These are phyloP conservation scores for Gonium pectorale DNA, from an alignment of 139 green algal genomes.

Conservation along the genomic window DNA sequence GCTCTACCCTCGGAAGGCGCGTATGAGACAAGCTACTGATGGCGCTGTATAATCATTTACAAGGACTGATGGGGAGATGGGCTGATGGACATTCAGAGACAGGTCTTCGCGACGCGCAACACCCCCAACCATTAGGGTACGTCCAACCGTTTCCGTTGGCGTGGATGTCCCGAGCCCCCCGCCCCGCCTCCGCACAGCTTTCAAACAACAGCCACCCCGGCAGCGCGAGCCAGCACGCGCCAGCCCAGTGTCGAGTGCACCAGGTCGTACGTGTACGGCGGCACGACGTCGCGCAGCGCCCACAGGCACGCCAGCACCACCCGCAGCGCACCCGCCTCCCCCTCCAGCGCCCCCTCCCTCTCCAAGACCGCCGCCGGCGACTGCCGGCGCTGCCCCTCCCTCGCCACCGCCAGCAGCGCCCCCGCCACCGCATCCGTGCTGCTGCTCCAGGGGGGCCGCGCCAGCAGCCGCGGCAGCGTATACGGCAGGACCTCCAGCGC, in stretches of 20 bases:
- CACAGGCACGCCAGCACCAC: slow-evolving; percentile 33
- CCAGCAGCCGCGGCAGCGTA: slow-evolving; percentile 29
- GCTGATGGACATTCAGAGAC: too few species aligned
- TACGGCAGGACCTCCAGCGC: slow-evolving; percentile 21
- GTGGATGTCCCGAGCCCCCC: too few species aligned
- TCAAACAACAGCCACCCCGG: too few species aligned
- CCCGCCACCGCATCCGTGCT: slow-evolving; percentile 24
- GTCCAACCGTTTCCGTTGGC: too few species aligned
- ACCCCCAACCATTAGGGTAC: too few species aligned
- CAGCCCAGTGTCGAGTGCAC: slow-evolving; percentile 12
- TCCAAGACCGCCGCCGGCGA: background rate
- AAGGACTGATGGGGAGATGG: too few species aligned
- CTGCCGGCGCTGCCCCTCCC: slow-evolving; percentile 5
- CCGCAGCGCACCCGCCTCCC: background rate
- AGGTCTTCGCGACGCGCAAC: too few species aligned
- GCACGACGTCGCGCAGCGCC: slow-evolving; percentile 25
- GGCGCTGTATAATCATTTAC: too few species aligned
- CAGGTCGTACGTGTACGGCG: slow-evolving; percentile 34
- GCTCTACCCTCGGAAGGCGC: too few species aligned
- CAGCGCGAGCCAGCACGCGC: background rate
- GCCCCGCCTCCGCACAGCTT: too few species aligned
- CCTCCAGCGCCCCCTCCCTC: background rate
- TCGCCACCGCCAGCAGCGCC: slow-evolving; percentile 20
- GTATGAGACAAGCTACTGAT: too few species aligned
- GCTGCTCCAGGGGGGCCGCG: slow-evolving; percentile 19